Evolutionary conservation across 139 green algal genomes (phyloP).

Genomic region (Chlamydomonas eustigma): DNA sequence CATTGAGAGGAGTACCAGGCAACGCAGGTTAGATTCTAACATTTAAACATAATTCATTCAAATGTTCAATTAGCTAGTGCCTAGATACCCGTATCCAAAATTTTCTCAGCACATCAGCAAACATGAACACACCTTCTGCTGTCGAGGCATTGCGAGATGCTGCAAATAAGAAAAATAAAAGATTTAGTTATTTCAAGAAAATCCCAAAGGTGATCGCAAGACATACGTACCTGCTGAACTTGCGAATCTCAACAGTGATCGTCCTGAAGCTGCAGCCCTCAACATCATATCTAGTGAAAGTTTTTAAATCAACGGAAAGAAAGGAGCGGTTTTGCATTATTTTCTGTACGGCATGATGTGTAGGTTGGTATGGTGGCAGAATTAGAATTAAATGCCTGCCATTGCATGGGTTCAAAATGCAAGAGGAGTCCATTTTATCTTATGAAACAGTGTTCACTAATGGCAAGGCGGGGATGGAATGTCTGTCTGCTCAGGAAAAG

Average conservation of each 20-base stretch:
- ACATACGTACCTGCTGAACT: not conserved
- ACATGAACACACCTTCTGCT: not conserved
- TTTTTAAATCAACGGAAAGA: too few species aligned
- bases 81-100: not conserved
- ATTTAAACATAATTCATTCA: not conserved
- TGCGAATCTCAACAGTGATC: not conserved
- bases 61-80: not conserved
- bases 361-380: too few species aligned
- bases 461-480: slow-evolving; percentile 83
- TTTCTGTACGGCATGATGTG: too few species aligned
- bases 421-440: too few species aligned
- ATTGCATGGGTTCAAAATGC: too few species aligned
- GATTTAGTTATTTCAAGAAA: not conserved
- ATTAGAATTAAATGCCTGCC: too few species aligned
- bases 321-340: too few species aligned
- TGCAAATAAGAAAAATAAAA: not conserved
- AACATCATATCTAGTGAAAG: slow-evolving; percentile 6
- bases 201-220: not conserved
- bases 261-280: not conserved
- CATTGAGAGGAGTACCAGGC: too few species aligned
- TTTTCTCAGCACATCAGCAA: not conserved
- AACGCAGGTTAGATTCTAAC: not conserved
- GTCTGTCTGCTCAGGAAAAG: slow-evolving; percentile 41
- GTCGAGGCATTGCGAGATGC: not conserved
- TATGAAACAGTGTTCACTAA: slow-evolving; percentile 86